A percentile compares a stretch with the other conserved stretches of the same genome.
Evolutionary conservation across 139 green algal genomes (phyloP).

Genomic region (Trebouxia sp.): DNA sequence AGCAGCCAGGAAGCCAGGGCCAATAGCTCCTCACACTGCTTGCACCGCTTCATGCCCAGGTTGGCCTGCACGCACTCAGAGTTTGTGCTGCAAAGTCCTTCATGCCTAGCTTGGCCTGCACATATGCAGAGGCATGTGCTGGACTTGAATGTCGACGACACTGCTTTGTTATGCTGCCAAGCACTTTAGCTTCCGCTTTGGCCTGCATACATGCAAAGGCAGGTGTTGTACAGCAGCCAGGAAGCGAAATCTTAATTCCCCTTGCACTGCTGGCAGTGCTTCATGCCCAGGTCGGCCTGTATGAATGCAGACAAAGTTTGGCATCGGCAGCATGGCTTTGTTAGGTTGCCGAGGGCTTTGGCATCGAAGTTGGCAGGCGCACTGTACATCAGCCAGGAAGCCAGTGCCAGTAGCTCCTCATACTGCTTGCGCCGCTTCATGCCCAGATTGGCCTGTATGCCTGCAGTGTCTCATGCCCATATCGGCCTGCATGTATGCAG

Average conservation of each 20-base stretch:
- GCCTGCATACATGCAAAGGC: too few species aligned
- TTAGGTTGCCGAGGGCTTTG: too few species aligned
- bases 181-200: too few species aligned
- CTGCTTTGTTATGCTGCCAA: too few species aligned
- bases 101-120: too few species aligned
- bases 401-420: constrained; percentile 77
- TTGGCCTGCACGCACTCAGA: constrained; percentile 52
- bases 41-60: constrained; percentile 64
- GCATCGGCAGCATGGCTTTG: not conserved
- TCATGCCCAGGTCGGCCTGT: constrained; percentile 70
- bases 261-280: constrained; percentile 66
- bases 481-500: constrained; percentile 51
- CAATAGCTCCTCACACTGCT: constrained; percentile 79
- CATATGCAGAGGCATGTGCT: too few species aligned
- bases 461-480: constrained; percentile 57
- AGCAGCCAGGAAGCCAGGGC: constrained; percentile 75
- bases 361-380: constrained; percentile 65
- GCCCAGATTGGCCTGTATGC: constrained; percentile 65
- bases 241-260: constrained; percentile 74
- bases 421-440: constrained; percentile 65
- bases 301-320: not conserved
- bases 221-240: constrained; percentile 73
- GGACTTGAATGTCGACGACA: too few species aligned
- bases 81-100: not conserved
- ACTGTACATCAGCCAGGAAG: constrained; percentile 71